Evolutionary conservation across 2,329 filamentous ascomycete genomes (phyloP).

Genomic region (Sphaceloma murrayae): DNA sequence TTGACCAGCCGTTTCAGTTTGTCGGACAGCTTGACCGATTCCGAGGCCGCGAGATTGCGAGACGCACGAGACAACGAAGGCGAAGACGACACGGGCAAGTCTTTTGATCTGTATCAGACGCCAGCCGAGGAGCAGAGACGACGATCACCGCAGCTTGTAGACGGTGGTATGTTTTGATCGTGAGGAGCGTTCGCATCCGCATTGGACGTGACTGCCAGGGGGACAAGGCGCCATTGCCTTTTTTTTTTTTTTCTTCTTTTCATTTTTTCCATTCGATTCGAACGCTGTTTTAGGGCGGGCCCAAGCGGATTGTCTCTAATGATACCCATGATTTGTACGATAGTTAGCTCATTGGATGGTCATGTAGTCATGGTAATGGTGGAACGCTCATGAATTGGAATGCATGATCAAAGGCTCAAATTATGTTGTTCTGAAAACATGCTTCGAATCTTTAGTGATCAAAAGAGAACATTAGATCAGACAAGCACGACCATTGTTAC

Average conservation of each 20-base stretch:
- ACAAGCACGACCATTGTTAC: no score
- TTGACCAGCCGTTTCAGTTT: constrained; percentile 15
- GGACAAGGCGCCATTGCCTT: no score
- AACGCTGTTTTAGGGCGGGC: constrained; percentile 13
- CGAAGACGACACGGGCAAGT: constrained; percentile 10
- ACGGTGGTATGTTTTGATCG: constrained; percentile 15
- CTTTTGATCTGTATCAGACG: constrained; percentile 14
- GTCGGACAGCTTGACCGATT: constrained; percentile 14
- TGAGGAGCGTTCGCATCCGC: not conserved
- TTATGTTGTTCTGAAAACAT: no score
- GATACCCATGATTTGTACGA: constrained; percentile 14
- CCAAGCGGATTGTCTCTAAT: constrained; percentile 14
- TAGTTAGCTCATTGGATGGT: no score
- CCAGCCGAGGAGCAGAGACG: constrained; percentile 10
- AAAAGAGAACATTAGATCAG: not conserved
- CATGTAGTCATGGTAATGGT: constrained; percentile 13
- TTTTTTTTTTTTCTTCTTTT: no score
- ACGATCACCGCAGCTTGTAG: not conserved
- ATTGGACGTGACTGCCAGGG: no score
- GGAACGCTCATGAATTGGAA: not conserved
- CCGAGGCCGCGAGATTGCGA: constrained; percentile 12
- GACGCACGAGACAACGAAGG: constrained; percentile 4
- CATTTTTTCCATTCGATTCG: constrained; percentile 12
- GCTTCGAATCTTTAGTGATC: no score
- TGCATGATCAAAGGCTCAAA: no score